Evolutionary conservation across 345 rosid genomes (phyloP), one percentile per base, ranked within the genome.

Genomic region (Murraya koenigii): DNA sequence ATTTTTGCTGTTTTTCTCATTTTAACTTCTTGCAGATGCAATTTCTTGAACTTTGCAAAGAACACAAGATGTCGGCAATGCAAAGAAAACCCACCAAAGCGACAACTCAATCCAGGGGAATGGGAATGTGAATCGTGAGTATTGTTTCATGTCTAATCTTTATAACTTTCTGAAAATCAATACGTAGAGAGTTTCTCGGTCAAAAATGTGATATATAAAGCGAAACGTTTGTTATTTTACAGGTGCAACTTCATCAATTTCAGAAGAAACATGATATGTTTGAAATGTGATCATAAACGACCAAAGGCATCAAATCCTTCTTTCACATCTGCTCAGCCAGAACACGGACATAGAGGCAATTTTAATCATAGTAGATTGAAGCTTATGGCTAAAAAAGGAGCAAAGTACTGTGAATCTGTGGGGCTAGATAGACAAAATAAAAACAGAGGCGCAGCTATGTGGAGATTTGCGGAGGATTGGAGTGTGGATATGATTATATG

Each of bases 91-190:
- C 99, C 98, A 79, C 86, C 86, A 28, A 84, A 81, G 79, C 88
- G 97, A 73, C 90, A 84, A 39, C 91, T 95, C 81, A 92, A 90
- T 87, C 94, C 93, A 0, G 98, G 99, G 79, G 98, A 95, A 69
- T 95, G 99, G 99, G 97, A 95, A 78, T 95, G 98, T 71, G 89
- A 89, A 75, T 95, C 99, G 97, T 92, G 81, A 90, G 98, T 89
- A 60, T 25, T 75, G 36, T 63, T 69, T 63, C 55, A 8, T 54
- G 19, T 28, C 14, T 28, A 64, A 15, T 71, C 62, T 23, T 71
- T 41, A 64, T 14, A 49, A 60, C n/a, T 68, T 25, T 55, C 64
- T 69, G 38, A 33, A 30, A 69, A 33, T 71, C 33, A 75, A 59
- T 6, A 32, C 20, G 49, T 61, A 11, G 56, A 62, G 9, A 8